These are phyloP conservation scores for Botrytis elliptica DNA, from an alignment of 2,329 filamentous ascomycete genomes.

Conservation along the genomic window DNA sequence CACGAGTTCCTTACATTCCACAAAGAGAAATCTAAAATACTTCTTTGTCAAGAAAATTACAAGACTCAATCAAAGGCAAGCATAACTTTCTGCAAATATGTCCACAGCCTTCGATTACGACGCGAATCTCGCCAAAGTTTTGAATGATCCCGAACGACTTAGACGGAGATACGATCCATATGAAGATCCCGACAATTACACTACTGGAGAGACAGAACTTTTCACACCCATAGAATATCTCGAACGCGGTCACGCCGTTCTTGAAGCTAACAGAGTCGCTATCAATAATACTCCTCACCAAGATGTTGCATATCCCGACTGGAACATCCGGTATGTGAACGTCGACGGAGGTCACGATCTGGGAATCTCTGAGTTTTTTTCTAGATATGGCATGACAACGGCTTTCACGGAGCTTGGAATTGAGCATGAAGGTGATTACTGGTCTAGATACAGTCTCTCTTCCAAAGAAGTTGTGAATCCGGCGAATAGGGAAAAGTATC, in stretches of 20 bases:
- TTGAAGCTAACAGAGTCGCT: not conserved
- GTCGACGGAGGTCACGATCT: not conserved
- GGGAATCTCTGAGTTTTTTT: not conserved
- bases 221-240: not conserved
- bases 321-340: not conserved
- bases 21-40: not conserved
- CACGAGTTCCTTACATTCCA: not conserved
- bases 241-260: not conserved
- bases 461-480: not conserved
- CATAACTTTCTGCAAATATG: not conserved
- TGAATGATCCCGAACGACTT: not conserved
- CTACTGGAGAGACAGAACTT: not conserved
- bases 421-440: not conserved
- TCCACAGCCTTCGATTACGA: not conserved
- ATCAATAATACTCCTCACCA: not conserved
- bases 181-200: not conserved
- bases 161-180: not conserved
- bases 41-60: not conserved
- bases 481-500: not conserved
- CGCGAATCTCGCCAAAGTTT: not conserved
- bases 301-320: not conserved
- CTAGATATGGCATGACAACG: not conserved
- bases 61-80: not conserved
- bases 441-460: not conserved
- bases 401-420: not conserved